Evolutionary conservation across 2,329 filamentous ascomycete species (phyloP).

Genomic region (Aspergillus glaucus): DNA sequence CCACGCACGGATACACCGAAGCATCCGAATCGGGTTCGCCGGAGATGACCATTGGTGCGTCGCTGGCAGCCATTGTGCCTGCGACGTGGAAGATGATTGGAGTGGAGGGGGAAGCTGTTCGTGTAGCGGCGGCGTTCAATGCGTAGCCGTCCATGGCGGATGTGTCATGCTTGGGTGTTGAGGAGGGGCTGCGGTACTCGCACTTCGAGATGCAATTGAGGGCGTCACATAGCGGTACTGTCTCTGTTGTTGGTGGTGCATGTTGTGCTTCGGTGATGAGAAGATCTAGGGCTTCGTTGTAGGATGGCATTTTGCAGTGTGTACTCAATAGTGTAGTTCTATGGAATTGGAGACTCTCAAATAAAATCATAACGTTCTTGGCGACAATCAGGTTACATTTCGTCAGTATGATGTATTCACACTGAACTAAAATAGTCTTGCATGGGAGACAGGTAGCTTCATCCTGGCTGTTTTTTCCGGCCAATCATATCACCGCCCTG

Average conservation of each 20-base stretch:
- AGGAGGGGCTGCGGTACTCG: slow-evolving; percentile 3
- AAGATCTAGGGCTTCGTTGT: background rate
- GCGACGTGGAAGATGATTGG: slow-evolving; percentile 14
- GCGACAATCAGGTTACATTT: too few species aligned
- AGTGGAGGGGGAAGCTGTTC: slow-evolving; percentile 8
- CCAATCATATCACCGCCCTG: too few species aligned
- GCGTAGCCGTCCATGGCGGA: slow-evolving; percentile 27
- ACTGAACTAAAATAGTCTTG: too few species aligned
- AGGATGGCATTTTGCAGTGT: background rate
- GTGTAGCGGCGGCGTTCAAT: slow-evolving; percentile 15
- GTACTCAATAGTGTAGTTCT: background rate
- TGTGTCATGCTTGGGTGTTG: slow-evolving; percentile 20
- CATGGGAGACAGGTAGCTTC: too few species aligned
- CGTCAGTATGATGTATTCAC: too few species aligned
- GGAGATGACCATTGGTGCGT: slow-evolving; percentile 5
- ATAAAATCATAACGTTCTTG: too few species aligned
- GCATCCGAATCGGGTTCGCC: background rate
- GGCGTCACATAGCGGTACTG: background rate
- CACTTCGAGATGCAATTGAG: background rate
- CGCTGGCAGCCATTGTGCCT: slow-evolving; percentile 14
- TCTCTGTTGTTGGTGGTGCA: background rate
- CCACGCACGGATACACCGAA: slow-evolving; percentile 14
- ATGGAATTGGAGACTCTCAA: background rate
- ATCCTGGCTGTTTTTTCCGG: too few species aligned
- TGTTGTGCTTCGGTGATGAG: background rate